Evolutionary conservation across 2,329 filamentous ascomycete species (phyloP).

Genomic region (Beauveria asiatica): DNA sequence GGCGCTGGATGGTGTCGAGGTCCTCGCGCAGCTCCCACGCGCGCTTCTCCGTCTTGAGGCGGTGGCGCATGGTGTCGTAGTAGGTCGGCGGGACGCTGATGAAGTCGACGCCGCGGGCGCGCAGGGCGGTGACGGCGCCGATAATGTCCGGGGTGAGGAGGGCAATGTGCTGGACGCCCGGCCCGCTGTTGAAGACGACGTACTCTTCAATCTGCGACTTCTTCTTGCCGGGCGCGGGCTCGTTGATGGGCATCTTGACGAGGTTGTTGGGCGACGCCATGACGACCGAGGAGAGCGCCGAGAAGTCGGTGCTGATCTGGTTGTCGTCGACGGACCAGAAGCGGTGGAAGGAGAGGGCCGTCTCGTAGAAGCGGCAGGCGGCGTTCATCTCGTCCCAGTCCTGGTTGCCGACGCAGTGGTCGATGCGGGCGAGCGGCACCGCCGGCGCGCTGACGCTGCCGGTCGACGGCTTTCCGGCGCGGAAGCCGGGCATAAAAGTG

Average conservation of each 20-base stretch:
- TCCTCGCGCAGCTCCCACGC: slow-evolving; percentile 66
- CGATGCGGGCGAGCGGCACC: slow-evolving; percentile 66
- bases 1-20: slow-evolving; percentile 62
- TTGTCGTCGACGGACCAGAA: slow-evolving; percentile 97
- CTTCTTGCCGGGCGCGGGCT: slow-evolving; percentile 83
- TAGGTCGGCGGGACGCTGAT: slow-evolving; percentile 84
- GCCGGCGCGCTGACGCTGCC: slow-evolving; percentile 44
- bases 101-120: slow-evolving; percentile 85
- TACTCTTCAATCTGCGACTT: slow-evolving; percentile 93
- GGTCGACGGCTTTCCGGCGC: slow-evolving; percentile 37
- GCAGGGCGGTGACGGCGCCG: slow-evolving; percentile 63
- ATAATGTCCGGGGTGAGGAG: slow-evolving; percentile 78
- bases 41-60: slow-evolving; percentile 57
- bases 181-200: slow-evolving; percentile 79
- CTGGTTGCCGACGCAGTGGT: slow-evolving; percentile 97
- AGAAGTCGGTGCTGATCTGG: slow-evolving; percentile 88
- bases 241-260: slow-evolving; percentile 98
- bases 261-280: slow-evolving; percentile 79
- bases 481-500: slow-evolving; percentile 76
- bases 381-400: slow-evolving; percentile 81
- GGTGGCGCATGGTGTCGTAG: slow-evolving; percentile 66
- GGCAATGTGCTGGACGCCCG: slow-evolving; percentile 90
- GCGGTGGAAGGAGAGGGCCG: slow-evolving; percentile 83
- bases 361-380: slow-evolving; percentile 69
- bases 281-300: slow-evolving; percentile 78